Evolutionary conservation across 1,284 basidiomycete species (phyloP), one percentile per base, ranked within the genome.

Genomic region (Ceratobasidium sp.): DNA sequence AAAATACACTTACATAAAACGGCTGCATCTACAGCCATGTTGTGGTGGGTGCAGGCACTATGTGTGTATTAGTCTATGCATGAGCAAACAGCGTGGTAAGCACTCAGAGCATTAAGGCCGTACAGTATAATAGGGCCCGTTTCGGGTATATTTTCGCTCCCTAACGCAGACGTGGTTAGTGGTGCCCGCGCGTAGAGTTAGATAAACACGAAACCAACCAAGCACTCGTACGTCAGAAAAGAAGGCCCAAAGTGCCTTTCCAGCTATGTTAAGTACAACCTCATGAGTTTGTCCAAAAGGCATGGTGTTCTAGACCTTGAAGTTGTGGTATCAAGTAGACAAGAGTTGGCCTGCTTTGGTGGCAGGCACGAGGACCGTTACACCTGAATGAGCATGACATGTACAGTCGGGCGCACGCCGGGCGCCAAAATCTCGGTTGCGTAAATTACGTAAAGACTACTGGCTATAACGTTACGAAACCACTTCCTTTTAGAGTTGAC

Each of bases 11-110:
- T 84, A 96, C 95, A 93, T 26, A 95, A 86, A 78, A 94, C 86
- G 46, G 90, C 91, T 28, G 94, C 93, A 85, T 96, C 95, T 46
- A 97, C 89, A 87, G 96, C 95, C 95, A 96, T 96, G 84, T 96
- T 96, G 82, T 95, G 92, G 84, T 96, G 95, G 6, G 94, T 95
- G 74, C 94, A 93, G 26, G 93, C 91, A 77, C 95, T 96, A 82
- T n/a, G n/a, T n/a, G n/a, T n/a, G n/a, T n/a, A n/a, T n/a, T n/a
- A n/a, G 69, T 76, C 67, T 68, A 74, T 81, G 57, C 59, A 75
- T 42, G 56, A 17, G 20, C 28, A 69, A 64, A 28, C 80, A 48
- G 13, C 28, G 20, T 9, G 6, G 20, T 59, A 59, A 38, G 33
- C 3, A 20, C n/a, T 23, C 79, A 79, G 40, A 77, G 75, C 28